phyloP scores from a whole-genome alignment of 176 grass and related monocot genomes.

The Phoenix dactylifera region DNA sequence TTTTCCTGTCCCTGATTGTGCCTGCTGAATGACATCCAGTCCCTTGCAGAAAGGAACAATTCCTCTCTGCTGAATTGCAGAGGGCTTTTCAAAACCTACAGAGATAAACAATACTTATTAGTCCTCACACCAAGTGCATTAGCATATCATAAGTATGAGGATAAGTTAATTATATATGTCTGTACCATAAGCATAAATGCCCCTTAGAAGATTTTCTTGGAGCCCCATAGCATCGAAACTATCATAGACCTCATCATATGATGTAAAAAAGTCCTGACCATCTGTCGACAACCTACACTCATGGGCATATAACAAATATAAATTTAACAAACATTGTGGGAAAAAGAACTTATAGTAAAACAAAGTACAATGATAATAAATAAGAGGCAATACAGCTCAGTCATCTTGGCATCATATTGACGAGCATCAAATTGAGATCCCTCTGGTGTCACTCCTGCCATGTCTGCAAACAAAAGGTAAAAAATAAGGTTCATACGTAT shows the following conservation, averaged over 20 bases:
- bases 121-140: neutral
- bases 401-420: slow-evolving; percentile 1
- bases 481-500: neutral
- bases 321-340: too few species aligned
- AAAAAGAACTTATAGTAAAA: too few species aligned
- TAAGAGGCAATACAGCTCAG: neutral
- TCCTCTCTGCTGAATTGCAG: slow-evolving; percentile 77
- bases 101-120: neutral
- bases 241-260: slow-evolving; percentile 63
- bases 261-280: slow-evolving; percentile 52
- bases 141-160: neutral
- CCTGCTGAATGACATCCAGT: slow-evolving; percentile 81
- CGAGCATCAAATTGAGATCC: slow-evolving; percentile 9
- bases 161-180: neutral
- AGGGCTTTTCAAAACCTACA: slow-evolving; percentile 79
- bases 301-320: too few species aligned
- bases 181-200: slow-evolving; percentile 77
- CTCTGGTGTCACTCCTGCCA: slow-evolving; percentile 1
- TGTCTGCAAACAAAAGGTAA: slow-evolving; percentile 2
- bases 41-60: slow-evolving; percentile 84
- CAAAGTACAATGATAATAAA: too few species aligned
- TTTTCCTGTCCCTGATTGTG: slow-evolving; percentile 79
- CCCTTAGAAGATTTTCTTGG: slow-evolving; percentile 70
- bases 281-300: slow-evolving; percentile 2
- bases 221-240: slow-evolving; percentile 69